These are phyloP conservation scores for Meredithiella fracta DNA, from an alignment of 2,329 filamentous ascomycete species.

Conservation along the genomic window DNA sequence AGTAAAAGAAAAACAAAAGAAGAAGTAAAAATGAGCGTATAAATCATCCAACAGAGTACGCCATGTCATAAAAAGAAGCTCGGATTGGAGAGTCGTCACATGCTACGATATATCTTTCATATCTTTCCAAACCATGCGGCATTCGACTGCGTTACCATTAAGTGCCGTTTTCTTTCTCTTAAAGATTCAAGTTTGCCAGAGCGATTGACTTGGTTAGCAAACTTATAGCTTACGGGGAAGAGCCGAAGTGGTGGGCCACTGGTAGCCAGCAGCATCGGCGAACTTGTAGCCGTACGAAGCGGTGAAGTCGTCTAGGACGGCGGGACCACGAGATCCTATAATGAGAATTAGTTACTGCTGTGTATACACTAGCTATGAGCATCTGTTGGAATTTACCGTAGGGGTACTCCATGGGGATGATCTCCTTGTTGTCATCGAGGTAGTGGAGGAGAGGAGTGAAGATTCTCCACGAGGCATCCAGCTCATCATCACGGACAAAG, in stretches of 20 bases:
- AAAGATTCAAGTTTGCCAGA: conserved; percentile 11
- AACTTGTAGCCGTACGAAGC: conserved; percentile 98
- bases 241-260: conserved; percentile 72
- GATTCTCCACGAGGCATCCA: conserved; percentile 96
- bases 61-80: conserved; percentile 2
- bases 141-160: background rate
- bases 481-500: conserved; percentile 92
- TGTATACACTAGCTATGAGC: background rate
- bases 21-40: background rate
- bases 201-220: conserved; percentile 14
- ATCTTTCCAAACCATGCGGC: background rate
- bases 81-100: background rate
- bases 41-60: conserved; percentile 3
- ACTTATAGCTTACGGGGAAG: conserved; percentile 58
- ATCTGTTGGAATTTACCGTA: conserved; percentile 56
- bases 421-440: conserved; percentile 97
- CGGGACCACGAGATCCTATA: conserved; percentile 83
- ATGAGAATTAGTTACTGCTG: background rate
- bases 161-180: background rate
- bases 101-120: background rate
- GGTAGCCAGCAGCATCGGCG: conserved; percentile 87
- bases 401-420: conserved; percentile 97
- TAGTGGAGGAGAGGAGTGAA: conserved; percentile 97
- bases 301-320: conserved; percentile 94
- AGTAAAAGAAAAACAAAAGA: background rate